These are phyloP conservation scores for Dipteronia sinensis DNA, from an alignment of 345 rosid species.

Conservation along the genomic window DNA sequence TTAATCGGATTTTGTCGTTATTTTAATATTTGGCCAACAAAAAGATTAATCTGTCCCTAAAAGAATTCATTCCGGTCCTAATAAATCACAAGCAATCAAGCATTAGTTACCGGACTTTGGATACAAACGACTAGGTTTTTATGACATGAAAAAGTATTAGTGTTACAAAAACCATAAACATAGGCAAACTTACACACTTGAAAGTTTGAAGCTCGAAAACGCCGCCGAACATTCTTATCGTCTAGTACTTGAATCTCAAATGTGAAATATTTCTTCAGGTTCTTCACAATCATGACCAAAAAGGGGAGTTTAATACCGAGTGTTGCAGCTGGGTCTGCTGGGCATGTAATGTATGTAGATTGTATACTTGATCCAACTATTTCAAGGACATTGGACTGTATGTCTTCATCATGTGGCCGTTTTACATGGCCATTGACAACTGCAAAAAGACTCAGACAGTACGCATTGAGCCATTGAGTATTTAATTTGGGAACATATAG, in stretches of 20 bases:
- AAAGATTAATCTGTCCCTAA: neutral
- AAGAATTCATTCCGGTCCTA: neutral
- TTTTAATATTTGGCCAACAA: neutral
- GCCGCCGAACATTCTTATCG: constrained; percentile 94
- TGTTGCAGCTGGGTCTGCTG: constrained; percentile 83
- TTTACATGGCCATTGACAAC: constrained; percentile 86
- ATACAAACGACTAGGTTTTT: neutral
- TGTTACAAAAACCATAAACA: neutral
- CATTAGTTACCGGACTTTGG: neutral
- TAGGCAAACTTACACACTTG: constrained; percentile 87
- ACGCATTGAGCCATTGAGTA: neutral
- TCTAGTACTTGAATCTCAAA: constrained; percentile 97
- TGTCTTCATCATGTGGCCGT: constrained; percentile 85
- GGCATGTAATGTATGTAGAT: constrained; percentile 93
- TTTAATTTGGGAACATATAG: neutral
- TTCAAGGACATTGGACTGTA: constrained; percentile 90
- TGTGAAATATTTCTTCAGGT: constrained; percentile 85
- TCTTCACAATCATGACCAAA: constrained; percentile 90
- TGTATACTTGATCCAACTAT: constrained; percentile 84
- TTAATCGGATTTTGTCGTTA: neutral
- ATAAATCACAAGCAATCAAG: neutral
- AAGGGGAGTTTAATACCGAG: constrained; percentile 97
- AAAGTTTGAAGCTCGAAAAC: constrained; percentile 97
- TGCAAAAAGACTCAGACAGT: constrained; percentile 29
- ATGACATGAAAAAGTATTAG: neutral